These are phyloP conservation scores for Mycena rebaudengoi DNA, from an alignment of 768 basidiomycete genomes.

Conservation along the genomic window DNA sequence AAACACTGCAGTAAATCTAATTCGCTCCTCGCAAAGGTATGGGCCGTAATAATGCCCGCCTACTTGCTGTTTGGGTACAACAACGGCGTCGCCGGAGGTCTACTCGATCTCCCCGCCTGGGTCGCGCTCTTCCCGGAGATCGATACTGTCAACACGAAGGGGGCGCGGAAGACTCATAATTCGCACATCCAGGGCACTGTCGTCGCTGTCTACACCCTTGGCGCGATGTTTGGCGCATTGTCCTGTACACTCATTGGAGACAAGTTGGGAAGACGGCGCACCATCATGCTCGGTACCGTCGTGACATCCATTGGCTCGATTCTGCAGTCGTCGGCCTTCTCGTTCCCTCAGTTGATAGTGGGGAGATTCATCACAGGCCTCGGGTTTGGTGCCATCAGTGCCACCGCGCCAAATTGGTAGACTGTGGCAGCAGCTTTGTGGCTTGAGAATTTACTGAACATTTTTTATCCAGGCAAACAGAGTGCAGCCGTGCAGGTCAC, in stretches of 20 bases:
- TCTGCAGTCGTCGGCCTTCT: constrained; percentile 63
- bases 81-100: constrained; percentile 23
- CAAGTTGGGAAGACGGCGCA: constrained; percentile 62
- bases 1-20: too few species aligned
- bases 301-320: constrained; percentile 73
- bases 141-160: constrained; percentile 16
- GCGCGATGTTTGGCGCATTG: constrained; percentile 61
- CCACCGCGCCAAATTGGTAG: constrained; percentile 27
- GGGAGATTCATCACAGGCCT: constrained; percentile 68
- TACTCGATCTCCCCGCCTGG: constrained; percentile 26
- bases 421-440: not conserved
- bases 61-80: constrained; percentile 27
- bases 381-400: constrained; percentile 41
- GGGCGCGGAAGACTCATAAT: constrained; percentile 16
- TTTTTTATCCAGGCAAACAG: constrained; percentile 21
- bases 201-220: constrained; percentile 26
- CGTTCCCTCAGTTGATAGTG: constrained; percentile 68
- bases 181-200: constrained; percentile 24
- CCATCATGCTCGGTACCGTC: constrained; percentile 64
- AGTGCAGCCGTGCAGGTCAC: constrained; percentile 28
- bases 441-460: not conserved
- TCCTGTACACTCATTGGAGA: constrained; percentile 71
- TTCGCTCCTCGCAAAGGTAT: too few species aligned
- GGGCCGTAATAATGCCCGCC: constrained; percentile 24
- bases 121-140: constrained; percentile 24